These are phyloP conservation scores for Trichoderma reesei DNA, from an alignment of 495 filamentous ascomycete genomes.

Conservation along the genomic window DNA sequence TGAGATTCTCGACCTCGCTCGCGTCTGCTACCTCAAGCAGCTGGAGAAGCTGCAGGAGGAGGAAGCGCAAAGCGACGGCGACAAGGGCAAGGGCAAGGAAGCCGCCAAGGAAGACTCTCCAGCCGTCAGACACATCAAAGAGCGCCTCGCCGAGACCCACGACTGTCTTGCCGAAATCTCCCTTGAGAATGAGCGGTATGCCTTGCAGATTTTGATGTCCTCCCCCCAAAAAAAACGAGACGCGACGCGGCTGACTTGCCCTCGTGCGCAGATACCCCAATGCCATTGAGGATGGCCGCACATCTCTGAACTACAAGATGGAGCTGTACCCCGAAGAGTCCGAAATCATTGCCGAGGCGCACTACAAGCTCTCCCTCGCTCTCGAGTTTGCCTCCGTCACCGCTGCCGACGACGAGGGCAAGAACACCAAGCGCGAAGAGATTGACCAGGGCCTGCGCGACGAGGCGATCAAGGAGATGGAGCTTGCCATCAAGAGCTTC, in stretches of 20 bases:
- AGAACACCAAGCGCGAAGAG: conserved; percentile 19
- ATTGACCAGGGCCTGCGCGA: conserved; percentile 60
- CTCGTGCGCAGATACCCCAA: conserved; percentile 55
- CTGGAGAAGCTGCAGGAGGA: conserved; percentile 32
- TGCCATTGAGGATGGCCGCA: conserved; percentile 69
- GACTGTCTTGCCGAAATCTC: conserved; percentile 90
- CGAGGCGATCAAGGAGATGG: conserved; percentile 68
- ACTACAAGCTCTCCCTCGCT: conserved; percentile 91
- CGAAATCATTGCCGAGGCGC: conserved; percentile 78
- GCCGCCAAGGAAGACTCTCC: conserved; percentile 32
- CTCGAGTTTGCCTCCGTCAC: conserved; percentile 85
- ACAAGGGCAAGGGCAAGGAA: conserved; percentile 44
- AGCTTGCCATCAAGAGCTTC: conserved; percentile 73
- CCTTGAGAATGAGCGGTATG: conserved; percentile 74
- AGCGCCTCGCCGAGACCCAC: conserved; percentile 81
- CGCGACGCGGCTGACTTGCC: conserved; percentile 6
- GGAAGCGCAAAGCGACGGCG: conserved; percentile 29
- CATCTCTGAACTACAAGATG: conserved; percentile 64
- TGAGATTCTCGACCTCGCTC: conserved; percentile 83
- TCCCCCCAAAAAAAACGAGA: not conserved
- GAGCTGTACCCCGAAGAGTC: conserved; percentile 69
- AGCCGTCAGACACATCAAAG: conserved; percentile 55
- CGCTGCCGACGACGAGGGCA: conserved; percentile 38
- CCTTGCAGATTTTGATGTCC: not conserved
- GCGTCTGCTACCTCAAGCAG: conserved; percentile 58